phyloP scores from a whole-genome alignment of 2,329 filamentous ascomycete species.

The Davidsoniella neocaledoniae region DNA sequence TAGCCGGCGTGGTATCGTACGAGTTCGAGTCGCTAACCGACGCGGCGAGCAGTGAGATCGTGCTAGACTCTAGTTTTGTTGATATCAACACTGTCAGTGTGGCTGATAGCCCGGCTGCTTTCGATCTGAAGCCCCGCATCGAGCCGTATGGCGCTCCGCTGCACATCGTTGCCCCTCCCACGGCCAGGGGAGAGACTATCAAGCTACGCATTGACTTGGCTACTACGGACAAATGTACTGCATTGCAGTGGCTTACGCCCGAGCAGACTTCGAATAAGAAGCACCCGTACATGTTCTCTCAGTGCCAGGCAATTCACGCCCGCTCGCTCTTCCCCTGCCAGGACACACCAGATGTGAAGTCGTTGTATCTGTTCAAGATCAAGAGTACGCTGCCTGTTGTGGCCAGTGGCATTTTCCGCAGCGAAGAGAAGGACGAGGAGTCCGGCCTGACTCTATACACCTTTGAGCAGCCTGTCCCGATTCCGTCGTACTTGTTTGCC shows the following conservation, averaged over 20 bases:
- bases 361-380: slow-evolving; percentile 81
- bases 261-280: slow-evolving; percentile 91
- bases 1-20: slow-evolving; percentile 62
- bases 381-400: slow-evolving; percentile 78
- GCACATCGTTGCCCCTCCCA: slow-evolving; percentile 40
- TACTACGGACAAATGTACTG: slow-evolving; percentile 79
- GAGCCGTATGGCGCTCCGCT: slow-evolving; percentile 64
- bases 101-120: slow-evolving; percentile 44
- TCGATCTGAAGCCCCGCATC: slow-evolving; percentile 50
- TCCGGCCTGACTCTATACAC: slow-evolving; percentile 52
- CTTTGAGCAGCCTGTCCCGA: slow-evolving; percentile 82
- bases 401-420: slow-evolving; percentile 58
- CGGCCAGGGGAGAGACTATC: slow-evolving; percentile 34
- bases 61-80: slow-evolving; percentile 78
- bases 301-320: slow-evolving; percentile 92
- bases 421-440: slow-evolving; percentile 27
- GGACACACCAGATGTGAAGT: slow-evolving; percentile 94
- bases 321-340: slow-evolving; percentile 92
- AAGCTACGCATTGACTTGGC: slow-evolving; percentile 50
- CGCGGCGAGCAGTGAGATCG: slow-evolving; percentile 54
- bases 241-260: slow-evolving; percentile 86
- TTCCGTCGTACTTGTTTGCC: slow-evolving; percentile 90
- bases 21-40: slow-evolving; percentile 63
- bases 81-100: slow-evolving; percentile 56
- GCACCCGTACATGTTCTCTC: slow-evolving; percentile 94